Evolutionary conservation across 2,329 filamentous ascomycete genomes (phyloP).

Genomic region (Botrytis deweyae): DNA sequence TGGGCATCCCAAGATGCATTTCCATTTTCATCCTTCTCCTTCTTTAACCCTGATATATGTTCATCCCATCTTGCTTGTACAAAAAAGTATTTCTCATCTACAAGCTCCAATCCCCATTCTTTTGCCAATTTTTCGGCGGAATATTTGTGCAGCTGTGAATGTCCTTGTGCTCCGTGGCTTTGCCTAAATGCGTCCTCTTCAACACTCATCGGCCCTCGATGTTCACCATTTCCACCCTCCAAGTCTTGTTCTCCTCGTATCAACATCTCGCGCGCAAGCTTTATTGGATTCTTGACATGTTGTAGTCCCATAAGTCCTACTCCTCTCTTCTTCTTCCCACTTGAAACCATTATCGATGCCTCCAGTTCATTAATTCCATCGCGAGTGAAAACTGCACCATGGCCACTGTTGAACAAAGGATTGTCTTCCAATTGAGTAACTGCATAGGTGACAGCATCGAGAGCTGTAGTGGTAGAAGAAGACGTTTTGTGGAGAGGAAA

Average conservation of each 20-base stretch:
- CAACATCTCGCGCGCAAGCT: conserved; percentile 69
- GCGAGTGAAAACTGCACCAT: conserved; percentile 82
- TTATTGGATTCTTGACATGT: conserved; percentile 76
- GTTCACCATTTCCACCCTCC: conserved; percentile 44
- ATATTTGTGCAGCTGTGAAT: conserved; percentile 66
- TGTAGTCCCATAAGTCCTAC: conserved; percentile 73
- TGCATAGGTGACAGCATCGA: conserved; percentile 73
- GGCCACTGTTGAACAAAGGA: conserved; percentile 79
- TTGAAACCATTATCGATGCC: conserved; percentile 81
- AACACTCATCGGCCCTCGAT: conserved; percentile 36
- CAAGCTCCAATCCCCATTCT: conserved; percentile 68
- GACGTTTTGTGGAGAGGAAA: conserved; percentile 51
- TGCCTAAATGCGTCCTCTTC: conserved; percentile 1
- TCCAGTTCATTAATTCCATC: conserved; percentile 84
- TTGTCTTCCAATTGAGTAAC: conserved; percentile 76
- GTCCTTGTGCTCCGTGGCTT: conserved; percentile 54
- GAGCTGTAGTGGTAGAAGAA: conserved; percentile 48
- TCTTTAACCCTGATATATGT: conserved; percentile 59
- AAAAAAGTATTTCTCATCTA: conserved; percentile 70
- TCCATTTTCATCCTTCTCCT: conserved; percentile 46
- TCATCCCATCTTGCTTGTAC: conserved; percentile 78
- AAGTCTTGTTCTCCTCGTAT: conserved; percentile 63
- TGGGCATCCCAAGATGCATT: conserved; percentile 56
- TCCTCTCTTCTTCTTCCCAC: conserved; percentile 69
- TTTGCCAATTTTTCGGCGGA: conserved; percentile 68